Base-by-base conservation (phyloP, 176 grass and related monocot genomes). In the Miscanthus lutarioriparius region DNA sequence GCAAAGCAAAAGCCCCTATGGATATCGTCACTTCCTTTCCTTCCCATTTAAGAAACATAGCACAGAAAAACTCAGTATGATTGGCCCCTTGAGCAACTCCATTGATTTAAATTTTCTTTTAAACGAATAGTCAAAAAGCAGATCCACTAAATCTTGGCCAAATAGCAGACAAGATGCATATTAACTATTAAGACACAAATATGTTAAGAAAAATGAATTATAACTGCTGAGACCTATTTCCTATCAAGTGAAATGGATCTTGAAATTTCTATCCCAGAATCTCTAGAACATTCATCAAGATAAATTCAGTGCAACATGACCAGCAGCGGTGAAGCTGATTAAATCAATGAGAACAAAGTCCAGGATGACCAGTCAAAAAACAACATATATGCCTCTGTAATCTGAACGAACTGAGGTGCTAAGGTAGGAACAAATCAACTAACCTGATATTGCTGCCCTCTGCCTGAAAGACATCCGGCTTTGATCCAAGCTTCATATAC, bases 401-500 rank as follows among this genome's bases (percentile, higher is more conserved):
- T 73, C 48, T 72, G 36, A 39, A 59, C n/a, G 30, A 76, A 74
- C 6, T 30, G 70, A 44, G 70, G 70, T 53, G 37, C 8, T 76
- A 54, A 43, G 41, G 74, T 8, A 64, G 86, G 77, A 65, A 58
- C 45, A 43, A 75, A 89, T 54, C n/a, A 41, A 87, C 82, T 74
- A 76, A 99, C 97, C 93, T 99, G 82, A 87, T 88, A 77, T 80
- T 84, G 63, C 77, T 88, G 23, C 88, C 97, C 49, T 99, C 93
- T 62, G 89, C 82, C 87, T 96, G 93, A 73, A 99, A 96, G 78
- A 82, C 84, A 86, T 99, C 97, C 5, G 93, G 90, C 86, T 96
- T 99, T 1, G 97, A 99, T 71, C 97, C 97, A 88, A 99, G 93
- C 72, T 99, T 99, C 97, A 99, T 99, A 51, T 99, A 93, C 91